Conservation (phyloP, 371 early-diverging fungal genomes). For the Apophysomyces sp. region DNA sequence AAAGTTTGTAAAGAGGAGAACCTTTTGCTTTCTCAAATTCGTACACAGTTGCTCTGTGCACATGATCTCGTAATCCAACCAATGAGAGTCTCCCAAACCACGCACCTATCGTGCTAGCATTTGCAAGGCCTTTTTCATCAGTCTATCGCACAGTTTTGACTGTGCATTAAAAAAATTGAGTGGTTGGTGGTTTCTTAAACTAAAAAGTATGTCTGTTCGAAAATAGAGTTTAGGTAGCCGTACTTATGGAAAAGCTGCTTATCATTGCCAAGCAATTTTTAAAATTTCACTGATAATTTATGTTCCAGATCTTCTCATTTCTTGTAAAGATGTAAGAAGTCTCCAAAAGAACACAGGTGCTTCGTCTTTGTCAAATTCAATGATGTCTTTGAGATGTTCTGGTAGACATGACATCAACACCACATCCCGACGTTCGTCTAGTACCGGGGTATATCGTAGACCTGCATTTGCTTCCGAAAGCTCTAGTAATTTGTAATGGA, state of each 20-base stretch:
- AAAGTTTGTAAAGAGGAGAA: background rate
- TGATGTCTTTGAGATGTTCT: constrained; percentile 8
- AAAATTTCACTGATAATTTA: too few relatives aligned
- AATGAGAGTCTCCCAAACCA: background rate
- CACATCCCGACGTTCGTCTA: constrained; percentile 14
- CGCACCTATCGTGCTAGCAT: too few relatives aligned
- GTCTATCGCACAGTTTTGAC: too few relatives aligned
- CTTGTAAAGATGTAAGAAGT: background rate
- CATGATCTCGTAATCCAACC: background rate
- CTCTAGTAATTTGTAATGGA: constrained; percentile 23
- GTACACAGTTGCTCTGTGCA: constrained; percentile 1
- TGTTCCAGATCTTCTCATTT: too few relatives aligned
- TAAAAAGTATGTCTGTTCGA: too few relatives aligned
- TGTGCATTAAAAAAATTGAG: too few relatives aligned
- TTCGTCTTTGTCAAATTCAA: constrained; percentile 16
- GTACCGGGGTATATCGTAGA: constrained; percentile 16
- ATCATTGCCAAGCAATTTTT: too few relatives aligned
- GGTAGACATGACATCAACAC: constrained; percentile 13
- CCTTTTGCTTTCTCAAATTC: background rate
- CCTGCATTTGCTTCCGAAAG: constrained; percentile 1
- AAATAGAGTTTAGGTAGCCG: too few relatives aligned
- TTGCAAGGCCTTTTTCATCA: too few relatives aligned
- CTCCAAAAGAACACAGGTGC: constrained; percentile 14
- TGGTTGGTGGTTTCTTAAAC: too few relatives aligned
- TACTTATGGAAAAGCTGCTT: too few relatives aligned